These are phyloP conservation scores for Torulaspora pretoriensis DNA, from an alignment of 1,139 yeast genomes.

Conservation along the genomic window DNA sequence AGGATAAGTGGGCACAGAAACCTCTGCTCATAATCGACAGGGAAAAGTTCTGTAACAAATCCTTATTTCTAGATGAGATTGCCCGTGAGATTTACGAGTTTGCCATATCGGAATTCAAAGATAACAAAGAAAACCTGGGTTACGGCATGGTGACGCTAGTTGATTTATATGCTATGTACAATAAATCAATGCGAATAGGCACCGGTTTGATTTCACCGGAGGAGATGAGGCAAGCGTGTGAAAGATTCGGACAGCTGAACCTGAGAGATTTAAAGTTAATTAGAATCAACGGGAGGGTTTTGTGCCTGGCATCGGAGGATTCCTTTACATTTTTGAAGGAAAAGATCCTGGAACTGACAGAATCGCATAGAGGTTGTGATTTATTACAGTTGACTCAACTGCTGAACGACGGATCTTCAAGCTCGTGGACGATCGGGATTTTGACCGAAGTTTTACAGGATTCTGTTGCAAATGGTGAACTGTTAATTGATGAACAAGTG, in stretches of 20 bases:
- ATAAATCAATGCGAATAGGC: conserved; percentile 53
- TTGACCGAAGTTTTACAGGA: conserved; percentile 63
- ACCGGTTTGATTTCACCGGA: conserved; percentile 55
- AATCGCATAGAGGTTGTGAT: conserved; percentile 32
- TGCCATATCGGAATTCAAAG: conserved; percentile 38
- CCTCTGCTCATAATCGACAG: conserved; percentile 36
- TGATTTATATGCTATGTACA: conserved; percentile 58
- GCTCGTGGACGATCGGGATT: conserved; percentile 67
- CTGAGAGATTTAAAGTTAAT: conserved; percentile 45
- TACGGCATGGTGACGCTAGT: conserved; percentile 53
- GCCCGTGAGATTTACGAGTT: conserved; percentile 59
- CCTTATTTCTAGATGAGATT: conserved; percentile 37
- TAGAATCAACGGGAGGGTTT: conserved; percentile 42
- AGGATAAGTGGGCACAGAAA: conserved; percentile 20
- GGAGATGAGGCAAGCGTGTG: conserved; percentile 52
- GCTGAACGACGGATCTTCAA: conserved; percentile 38
- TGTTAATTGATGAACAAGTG: conserved; percentile 60
- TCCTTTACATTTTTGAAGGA: conserved; percentile 42
- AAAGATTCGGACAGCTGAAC: conserved; percentile 43
- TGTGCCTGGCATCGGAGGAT: conserved; percentile 36
- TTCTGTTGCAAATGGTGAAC: conserved; percentile 52
- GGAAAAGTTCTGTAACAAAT: conserved; percentile 35
- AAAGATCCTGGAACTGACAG: conserved; percentile 33
- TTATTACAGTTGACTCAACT: conserved; percentile 29
- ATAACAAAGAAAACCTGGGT: conserved; percentile 41